phyloP scores from a whole-genome alignment of 202 grass and related monocot genomes.

The Panicum virgatum region DNA sequence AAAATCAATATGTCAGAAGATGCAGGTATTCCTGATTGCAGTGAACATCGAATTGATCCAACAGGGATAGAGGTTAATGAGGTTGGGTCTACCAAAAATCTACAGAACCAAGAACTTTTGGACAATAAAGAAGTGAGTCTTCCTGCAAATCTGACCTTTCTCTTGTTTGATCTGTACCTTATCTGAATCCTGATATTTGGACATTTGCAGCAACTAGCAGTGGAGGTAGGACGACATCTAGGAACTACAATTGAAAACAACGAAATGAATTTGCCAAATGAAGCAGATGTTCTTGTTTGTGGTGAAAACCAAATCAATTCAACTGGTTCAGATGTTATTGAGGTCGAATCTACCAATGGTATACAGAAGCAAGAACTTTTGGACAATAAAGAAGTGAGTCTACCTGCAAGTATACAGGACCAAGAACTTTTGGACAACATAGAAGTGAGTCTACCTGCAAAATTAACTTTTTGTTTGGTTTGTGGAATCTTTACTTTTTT shows the following conservation, averaged over 20 bases:
- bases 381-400: conserved; percentile 42
- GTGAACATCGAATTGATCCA: conserved; percentile 17
- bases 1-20: conserved; percentile 26
- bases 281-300: conserved; percentile 15
- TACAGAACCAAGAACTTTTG: conserved; percentile 24
- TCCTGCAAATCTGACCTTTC: not conserved
- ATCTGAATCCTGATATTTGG: conserved; percentile 20
- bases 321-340: not conserved
- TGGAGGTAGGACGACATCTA: conserved; percentile 24
- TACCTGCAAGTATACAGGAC: conserved; percentile 22
- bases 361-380: conserved; percentile 21
- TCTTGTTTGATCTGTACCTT: conserved; percentile 31
- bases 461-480: conserved; percentile 21
- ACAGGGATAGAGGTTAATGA: conserved; percentile 2
- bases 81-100: conserved; percentile 29
- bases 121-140: conserved; percentile 44
- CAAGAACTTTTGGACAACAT: conserved; percentile 23
- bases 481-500: conserved; percentile 9
- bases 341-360: conserved; percentile 30
- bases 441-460: conserved; percentile 38
- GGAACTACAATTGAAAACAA: conserved; percentile 29
- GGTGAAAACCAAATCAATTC: conserved; percentile 21
- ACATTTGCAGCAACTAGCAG: conserved; percentile 41
- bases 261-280: conserved; percentile 2
- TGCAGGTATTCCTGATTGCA: not conserved